Evolutionary conservation across 2,329 filamentous ascomycete species (phyloP).

Genomic region (Cordyceps farinosa): DNA sequence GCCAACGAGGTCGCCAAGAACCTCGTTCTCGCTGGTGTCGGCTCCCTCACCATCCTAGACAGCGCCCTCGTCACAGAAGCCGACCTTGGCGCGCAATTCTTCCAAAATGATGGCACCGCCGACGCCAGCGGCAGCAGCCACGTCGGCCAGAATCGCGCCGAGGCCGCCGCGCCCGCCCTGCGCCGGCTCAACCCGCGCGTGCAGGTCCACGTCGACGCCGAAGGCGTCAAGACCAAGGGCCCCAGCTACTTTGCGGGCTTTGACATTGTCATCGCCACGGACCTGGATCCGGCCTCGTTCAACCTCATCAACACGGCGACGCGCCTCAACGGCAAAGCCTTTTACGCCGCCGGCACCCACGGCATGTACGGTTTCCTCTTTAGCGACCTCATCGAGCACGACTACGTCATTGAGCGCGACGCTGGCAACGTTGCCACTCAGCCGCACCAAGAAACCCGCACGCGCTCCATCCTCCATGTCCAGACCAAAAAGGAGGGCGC

Average conservation of each 20-base stretch:
- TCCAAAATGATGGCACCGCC: constrained; percentile 55
- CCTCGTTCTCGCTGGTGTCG: constrained; percentile 87
- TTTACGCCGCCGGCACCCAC: constrained; percentile 84
- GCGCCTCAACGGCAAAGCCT: constrained; percentile 71
- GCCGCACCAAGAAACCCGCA: constrained; percentile 65
- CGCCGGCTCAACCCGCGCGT: constrained; percentile 89
- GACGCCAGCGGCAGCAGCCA: constrained; percentile 46
- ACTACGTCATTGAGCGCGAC: constrained; percentile 83
- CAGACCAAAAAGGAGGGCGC: constrained; percentile 64
- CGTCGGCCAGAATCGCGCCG: constrained; percentile 78
- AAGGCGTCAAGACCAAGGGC: constrained; percentile 63
- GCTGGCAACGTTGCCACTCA: constrained; percentile 69
- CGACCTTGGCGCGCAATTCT: constrained; percentile 80
- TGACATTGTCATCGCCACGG: constrained; percentile 85
- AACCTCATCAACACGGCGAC: constrained; percentile 82
- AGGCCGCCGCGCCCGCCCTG: constrained; percentile 73
- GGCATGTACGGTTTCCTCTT: constrained; percentile 96
- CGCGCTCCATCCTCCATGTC: constrained; percentile 69
- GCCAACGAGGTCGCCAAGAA: constrained; percentile 97
- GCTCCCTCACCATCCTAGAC: constrained; percentile 85
- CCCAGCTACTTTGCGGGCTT: constrained; percentile 74
- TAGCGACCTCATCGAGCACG: constrained; percentile 84
- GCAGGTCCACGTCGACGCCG: constrained; percentile 65
- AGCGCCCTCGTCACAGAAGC: constrained; percentile 69
- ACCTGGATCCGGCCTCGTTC: constrained; percentile 72